Evolutionary conservation across 176 grass and related monocot genomes (phyloP).

Genomic region (Miscanthus lutarioriparius): DNA sequence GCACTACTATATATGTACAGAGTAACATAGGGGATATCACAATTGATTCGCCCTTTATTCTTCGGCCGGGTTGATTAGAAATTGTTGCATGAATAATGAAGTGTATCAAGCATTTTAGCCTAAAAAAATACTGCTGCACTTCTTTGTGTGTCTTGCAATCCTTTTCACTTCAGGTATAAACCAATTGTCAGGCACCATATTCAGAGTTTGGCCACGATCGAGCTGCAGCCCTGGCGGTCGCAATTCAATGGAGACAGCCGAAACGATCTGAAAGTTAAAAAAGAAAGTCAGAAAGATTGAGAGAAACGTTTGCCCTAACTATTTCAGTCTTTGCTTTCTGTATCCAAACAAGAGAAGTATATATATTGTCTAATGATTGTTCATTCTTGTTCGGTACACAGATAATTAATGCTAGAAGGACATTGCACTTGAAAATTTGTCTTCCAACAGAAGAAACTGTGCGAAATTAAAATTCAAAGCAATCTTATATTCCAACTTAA

Average conservation of each 20-base stretch:
- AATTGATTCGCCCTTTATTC: neutral
- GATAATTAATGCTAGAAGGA: conserved; percentile 1
- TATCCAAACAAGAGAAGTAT: neutral
- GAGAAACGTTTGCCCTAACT: neutral
- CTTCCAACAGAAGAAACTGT: neutral
- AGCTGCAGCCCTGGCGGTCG: neutral
- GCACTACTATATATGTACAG: neutral
- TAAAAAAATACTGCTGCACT: neutral
- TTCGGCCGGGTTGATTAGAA: neutral
- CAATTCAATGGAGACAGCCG: neutral
- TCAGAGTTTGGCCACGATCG: neutral
- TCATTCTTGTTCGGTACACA: conserved; percentile 4
- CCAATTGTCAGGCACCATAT: neutral
- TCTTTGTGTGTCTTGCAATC: neutral
- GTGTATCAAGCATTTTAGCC: neutral
- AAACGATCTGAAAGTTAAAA: neutral
- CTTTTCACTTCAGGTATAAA: neutral
- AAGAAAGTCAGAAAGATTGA: neutral
- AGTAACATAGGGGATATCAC: neutral
- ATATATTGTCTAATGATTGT: conserved; percentile 4
- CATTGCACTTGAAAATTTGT: neutral
- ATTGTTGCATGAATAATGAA: neutral
- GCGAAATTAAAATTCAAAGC: neutral
- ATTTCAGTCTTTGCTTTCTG: neutral
- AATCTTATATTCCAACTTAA: neutral